Conservation (phyloP, 2,329 filamentous ascomycete genomes). For the Ciborinia camelliae region DNA sequence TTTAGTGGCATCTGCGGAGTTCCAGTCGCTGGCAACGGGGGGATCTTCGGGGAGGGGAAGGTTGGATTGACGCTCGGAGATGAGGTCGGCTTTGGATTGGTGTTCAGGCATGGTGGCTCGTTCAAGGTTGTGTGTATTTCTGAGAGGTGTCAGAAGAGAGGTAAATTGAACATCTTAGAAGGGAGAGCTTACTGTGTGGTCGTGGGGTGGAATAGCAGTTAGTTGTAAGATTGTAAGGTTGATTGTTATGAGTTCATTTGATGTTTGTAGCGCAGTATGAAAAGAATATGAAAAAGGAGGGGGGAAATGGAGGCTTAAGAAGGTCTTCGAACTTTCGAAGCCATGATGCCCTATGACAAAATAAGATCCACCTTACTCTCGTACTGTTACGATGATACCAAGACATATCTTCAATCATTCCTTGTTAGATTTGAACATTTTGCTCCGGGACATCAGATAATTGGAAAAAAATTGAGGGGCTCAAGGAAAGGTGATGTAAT, state of each 20-base stretch:
- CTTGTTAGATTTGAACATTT: conserved; percentile 2
- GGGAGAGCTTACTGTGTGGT: not conserved
- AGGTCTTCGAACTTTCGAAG: not conserved
- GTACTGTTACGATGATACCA: conserved; percentile 7
- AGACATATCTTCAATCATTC: not conserved
- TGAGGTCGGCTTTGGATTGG: conserved; percentile 57
- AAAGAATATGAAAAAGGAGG: not conserved
- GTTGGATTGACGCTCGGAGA: conserved; percentile 66
- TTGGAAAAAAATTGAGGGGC: conserved; percentile 3
- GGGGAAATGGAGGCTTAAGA: not conserved
- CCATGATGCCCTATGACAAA: conserved; percentile 15
- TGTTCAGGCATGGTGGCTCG: conserved; percentile 35
- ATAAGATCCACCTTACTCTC: conserved; percentile 9
- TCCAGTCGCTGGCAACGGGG: conserved; percentile 72
- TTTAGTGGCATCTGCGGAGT: conserved; percentile 64
- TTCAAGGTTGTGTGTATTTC: not conserved
- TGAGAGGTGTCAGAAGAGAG: not conserved
- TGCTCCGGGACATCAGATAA: conserved; percentile 10
- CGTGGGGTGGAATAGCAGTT: not conserved
- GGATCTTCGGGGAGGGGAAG: conserved; percentile 78
- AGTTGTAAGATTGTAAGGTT: not conserved
- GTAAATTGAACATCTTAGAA: not conserved
- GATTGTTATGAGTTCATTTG: not conserved
- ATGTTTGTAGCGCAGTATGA: conserved; percentile 11
- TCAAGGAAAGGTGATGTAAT: conserved; percentile 9